Conservation (phyloP, 2,329 filamentous ascomycete genomes). For the Colletotrichum magnum region DNA sequence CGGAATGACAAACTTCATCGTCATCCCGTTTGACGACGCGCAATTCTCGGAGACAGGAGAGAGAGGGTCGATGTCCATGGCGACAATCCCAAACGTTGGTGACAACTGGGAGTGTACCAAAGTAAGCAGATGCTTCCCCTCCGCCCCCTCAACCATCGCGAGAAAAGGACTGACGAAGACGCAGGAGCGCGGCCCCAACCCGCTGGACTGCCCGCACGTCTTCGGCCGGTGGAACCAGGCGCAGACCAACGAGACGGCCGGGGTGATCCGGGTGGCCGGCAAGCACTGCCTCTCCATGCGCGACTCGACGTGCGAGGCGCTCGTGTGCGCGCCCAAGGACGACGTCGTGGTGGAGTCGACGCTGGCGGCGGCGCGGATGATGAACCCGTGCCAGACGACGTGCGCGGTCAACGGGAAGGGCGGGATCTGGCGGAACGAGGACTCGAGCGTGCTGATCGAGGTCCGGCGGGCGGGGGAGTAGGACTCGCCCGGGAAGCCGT, state of each 20-base stretch:
- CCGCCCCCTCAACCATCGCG: background rate
- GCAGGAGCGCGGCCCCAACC: slow-evolving; percentile 7
- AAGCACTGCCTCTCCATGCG: background rate
- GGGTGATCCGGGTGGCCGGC: background rate
- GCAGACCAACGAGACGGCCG: background rate
- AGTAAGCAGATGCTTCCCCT: background rate
- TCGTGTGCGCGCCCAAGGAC: slow-evolving; percentile 12
- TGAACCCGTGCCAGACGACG: slow-evolving; percentile 29
- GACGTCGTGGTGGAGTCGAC: background rate
- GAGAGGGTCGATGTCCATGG: background rate
- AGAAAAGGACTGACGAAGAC: background rate
- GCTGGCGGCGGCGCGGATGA: slow-evolving; percentile 28
- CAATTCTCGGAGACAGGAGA: background rate
- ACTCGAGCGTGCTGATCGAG: background rate
- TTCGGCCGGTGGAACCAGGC: slow-evolving; percentile 10
- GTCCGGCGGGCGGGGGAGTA: background rate
- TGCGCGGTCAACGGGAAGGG: slow-evolving; percentile 30
- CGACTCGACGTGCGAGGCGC: slow-evolving; percentile 10
- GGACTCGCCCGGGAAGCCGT: background rate
- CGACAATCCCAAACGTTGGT: slow-evolving; percentile 20
- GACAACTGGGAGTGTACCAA: slow-evolving; percentile 19
- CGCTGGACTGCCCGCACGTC: slow-evolving; percentile 20
- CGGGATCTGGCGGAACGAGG: slow-evolving; percentile 22
- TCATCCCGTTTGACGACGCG: background rate
- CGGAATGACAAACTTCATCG: background rate